Evolutionary conservation across 1,284 basidiomycete genomes (phyloP).

Genomic region (Paramarasmius palmivorus): DNA sequence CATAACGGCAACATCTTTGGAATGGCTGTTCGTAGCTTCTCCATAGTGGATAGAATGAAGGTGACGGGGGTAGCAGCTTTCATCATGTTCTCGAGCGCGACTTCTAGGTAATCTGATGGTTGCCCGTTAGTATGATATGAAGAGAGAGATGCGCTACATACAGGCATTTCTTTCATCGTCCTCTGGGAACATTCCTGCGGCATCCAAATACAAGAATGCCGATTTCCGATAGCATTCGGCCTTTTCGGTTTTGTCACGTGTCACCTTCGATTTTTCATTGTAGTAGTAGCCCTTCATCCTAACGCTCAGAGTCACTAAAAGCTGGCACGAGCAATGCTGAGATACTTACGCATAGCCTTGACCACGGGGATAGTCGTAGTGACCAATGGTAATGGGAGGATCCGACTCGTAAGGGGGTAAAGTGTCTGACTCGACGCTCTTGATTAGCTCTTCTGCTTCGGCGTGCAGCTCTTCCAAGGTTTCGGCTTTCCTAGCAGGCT

Average conservation of each 20-base stretch:
- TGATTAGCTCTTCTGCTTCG: too few species aligned
- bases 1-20: too few species aligned
- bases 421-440: constrained; percentile 2
- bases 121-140: neutral
- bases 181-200: constrained; percentile 24
- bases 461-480: constrained; percentile 2
- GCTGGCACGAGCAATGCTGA: neutral
- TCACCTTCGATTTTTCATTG: neutral
- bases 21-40: too few species aligned
- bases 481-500: constrained; percentile 4
- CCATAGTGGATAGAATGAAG: too few species aligned
- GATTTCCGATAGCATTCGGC: constrained; percentile 16
- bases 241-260: neutral
- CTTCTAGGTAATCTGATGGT: neutral
- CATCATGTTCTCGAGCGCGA: neutral
- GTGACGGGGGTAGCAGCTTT: neutral
- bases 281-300: constrained; percentile 1
- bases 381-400: constrained; percentile 2
- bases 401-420: neutral
- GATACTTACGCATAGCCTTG: neutral
- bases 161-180: constrained; percentile 31
- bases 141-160: constrained; percentile 14
- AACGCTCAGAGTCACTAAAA: too few species aligned
- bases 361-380: constrained; percentile 1
- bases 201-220: constrained; percentile 21